Evolutionary conservation across 192 early-diverging fungal species (phyloP), one percentile per base, ranked within the genome.

Genomic region (Paraglomus occultum): DNA sequence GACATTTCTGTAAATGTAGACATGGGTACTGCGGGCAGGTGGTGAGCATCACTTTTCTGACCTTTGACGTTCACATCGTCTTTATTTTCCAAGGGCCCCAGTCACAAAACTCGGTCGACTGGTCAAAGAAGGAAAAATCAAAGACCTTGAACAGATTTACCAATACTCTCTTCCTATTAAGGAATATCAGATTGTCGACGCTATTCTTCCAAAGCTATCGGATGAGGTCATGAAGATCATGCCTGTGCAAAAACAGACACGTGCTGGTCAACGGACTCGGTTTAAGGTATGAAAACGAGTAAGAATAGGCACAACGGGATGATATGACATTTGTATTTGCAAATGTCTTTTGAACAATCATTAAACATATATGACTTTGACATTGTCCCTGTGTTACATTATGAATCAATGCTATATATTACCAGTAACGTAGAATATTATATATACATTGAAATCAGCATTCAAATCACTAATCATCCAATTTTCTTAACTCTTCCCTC

Each of bases 171-270:
- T 98, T 69, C 95, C 96, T 70, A 92, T 98, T 89, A 98, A 98
- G 91, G 96, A 98, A 84, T 98, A 92, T 91, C 96, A 98, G 87
- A 92, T 98, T 71, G 89, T 98, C 75, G 96, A 98, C 80, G 84
- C 82, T 79, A 95, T 98, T 90, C 83, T 98, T 51, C 92, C 92
- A 79, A 87, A 88, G 79, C 89, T 98, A 74, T 95, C 95, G 91
- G 96, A 98, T 84, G 92, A 98, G 86, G 96, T 98, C 70, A 98
- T 98, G 96, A 98, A 98, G 90, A 95, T 98, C 78, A 96, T 94
- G 86, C 96, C 96, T 64, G 96, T 98, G 73, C 96, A 98, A 89
- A 98, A 98, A 91, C 96, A 98, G 85, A 98, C 96, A 80, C 91
- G 92, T 82, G 96, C 96, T 74, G 96, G 96, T 90, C 96, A 98